Base-by-base conservation (phyloP, 176 grass and related monocot species). In the Bonia amplexicaulis region DNA sequence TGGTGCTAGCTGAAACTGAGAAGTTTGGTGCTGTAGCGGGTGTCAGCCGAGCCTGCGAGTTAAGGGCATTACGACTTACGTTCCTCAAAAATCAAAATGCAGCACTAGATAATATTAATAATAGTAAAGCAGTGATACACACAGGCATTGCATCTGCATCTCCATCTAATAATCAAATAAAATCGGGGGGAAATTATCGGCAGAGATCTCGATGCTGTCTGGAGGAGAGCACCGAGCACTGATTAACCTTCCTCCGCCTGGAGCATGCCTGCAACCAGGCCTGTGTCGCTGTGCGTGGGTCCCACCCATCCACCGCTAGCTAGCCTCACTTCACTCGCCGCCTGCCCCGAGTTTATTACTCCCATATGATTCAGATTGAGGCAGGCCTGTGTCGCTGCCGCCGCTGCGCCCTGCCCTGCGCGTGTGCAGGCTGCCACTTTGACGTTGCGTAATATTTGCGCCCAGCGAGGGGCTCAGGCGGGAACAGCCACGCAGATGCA, bases 311-410 rank as follows among this genome's bases (percentile, higher is more conserved):
- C 12, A 62, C 7, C 5, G 22, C 12, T 31, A 12, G 12, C 48
- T 5, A 14, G 12, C 48, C 48, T 49, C 12, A 0, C 14, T 15
- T 64, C 60, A 29, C 12, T 63, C 10, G 4, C 10, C 2, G 23
- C 5, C n/a, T 61, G 58, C 58, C 58, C 58, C 58, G 27, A 33
- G 62, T 65, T 16, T 31, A 65, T 31, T 15, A 8, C 60, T 15
- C 11, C 59, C 48, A 3, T 59, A 46, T n/a, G 83, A 70, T n/a
- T 66, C 20, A 59, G 80, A 85, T 63, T 40, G 87, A 85, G 53
- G 39, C 69, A 73, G 39, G 48, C 53, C 53, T n/a, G 55, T 5
- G 62, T 57, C 23, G 35, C 48, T 45, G 42, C n/a, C 2, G 78
- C 26, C 22, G 55, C 9, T 22, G 11, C 45, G 11, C 45, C 45